These are phyloP conservation scores for Talaromyces sp. DNA, from an alignment of 2,329 filamentous ascomycete genomes.

Conservation along the genomic window DNA sequence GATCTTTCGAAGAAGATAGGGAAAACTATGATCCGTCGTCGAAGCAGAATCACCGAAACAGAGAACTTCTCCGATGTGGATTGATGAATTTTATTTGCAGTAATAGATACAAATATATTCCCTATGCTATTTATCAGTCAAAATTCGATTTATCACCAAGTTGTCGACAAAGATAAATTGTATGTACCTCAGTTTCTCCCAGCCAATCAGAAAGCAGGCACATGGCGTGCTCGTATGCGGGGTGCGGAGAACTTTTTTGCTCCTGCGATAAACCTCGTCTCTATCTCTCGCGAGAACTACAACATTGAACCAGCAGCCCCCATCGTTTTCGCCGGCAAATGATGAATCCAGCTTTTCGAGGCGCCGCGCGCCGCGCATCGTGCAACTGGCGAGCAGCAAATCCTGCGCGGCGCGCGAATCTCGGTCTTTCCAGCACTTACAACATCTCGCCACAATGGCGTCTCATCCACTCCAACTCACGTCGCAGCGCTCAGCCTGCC, in stretches of 20 bases:
- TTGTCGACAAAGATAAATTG: too few relatives aligned
- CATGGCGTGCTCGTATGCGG: conserved; percentile 34
- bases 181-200: not conserved
- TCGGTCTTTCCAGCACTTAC: not conserved
- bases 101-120: too few relatives aligned
- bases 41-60: too few relatives aligned
- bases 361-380: conserved; percentile 15
- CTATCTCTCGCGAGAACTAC: not conserved
- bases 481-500: conserved; percentile 16
- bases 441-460: conserved; percentile 4
- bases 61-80: too few relatives aligned
- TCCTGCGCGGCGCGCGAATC: conserved; percentile 12
- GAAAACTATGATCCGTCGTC: too few relatives aligned
- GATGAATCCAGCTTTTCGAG: conserved; percentile 16
- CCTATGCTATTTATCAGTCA: not conserved
- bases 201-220: conserved; percentile 3
- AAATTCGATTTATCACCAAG: not conserved
- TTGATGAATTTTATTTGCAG: too few relatives aligned
- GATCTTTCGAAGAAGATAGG: too few relatives aligned
- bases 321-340: not conserved
- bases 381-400: conserved; percentile 8
- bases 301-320: not conserved
- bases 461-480: conserved; percentile 13
- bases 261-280: not conserved
- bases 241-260: not conserved